Conservation (phyloP, 2,329 filamentous ascomycete species). For the Botryotinia calthae region DNA sequence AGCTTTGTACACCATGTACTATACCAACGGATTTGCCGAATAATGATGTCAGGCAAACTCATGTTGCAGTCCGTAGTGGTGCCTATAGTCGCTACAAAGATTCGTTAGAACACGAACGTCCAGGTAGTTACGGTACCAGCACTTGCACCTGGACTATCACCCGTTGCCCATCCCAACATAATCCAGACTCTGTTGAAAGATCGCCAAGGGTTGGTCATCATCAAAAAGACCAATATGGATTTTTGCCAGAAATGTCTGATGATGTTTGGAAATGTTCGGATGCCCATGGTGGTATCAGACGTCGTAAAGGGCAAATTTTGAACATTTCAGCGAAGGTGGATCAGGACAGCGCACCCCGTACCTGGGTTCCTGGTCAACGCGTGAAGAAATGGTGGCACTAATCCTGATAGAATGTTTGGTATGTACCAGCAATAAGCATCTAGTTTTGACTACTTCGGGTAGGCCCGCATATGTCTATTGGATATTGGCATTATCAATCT, state of each 20-base stretch:
- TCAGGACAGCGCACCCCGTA: background rate
- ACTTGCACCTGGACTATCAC: background rate
- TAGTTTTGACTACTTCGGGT: too few relatives aligned
- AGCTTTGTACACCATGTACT: background rate
- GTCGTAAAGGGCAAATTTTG: background rate
- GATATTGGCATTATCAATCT: background rate
- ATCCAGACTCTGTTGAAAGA: background rate
- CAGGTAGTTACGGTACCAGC: background rate
- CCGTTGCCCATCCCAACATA: background rate
- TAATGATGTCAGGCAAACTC: background rate
- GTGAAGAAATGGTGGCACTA: background rate
- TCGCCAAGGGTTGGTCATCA: background rate
- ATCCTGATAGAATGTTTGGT: background rate
- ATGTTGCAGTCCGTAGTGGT: background rate
- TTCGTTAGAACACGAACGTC: too few relatives aligned
- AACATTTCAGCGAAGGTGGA: background rate
- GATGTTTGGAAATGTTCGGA: background rate
- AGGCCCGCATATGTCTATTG: too few relatives aligned
- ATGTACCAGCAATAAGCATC: too few relatives aligned
- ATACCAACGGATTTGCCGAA: background rate
- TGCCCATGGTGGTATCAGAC: background rate
- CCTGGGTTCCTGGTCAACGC: background rate
- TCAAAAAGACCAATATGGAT: background rate
- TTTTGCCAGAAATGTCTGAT: background rate
- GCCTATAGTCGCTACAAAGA: background rate